Base-by-base conservation (phyloP, 2,329 filamentous ascomycete species). In the Aspergillus vadensis region DNA sequence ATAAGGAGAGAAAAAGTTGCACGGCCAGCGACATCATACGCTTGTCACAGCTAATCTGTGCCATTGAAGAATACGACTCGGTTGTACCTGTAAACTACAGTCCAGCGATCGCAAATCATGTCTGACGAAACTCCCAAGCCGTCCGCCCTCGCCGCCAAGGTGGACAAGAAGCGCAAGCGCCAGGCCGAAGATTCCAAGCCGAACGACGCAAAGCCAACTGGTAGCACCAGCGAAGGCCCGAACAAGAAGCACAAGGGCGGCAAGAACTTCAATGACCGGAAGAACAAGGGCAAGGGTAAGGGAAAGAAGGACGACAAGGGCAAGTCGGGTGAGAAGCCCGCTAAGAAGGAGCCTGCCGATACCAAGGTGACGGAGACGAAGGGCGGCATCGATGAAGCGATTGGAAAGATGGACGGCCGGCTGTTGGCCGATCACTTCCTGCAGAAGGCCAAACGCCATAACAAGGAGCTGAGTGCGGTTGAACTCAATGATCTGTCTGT, bases 381-480 rank as follows among this genome's bases (percentile, higher is more conserved):
- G 69, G 85, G 88, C 36, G 88, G 89, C 6, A 80, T 97, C 66
- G 96, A 97, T 77, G 87, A 86, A 65, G 86, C 90, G 3, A 91
- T 97, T 73, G 86, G 87, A 48, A 86, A 87, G 62, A 93, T 97
- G 88, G 91, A 97, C 75, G 88, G 86, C 62, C 86, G 88, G 66
- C 82, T 97, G 44, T 80, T 97, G 50, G 91, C 93, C 1, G 94
- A 97, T 74, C 88, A 97, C 74, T 82, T 97, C 63, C 90, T 90
- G 6, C 89, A 95, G 72, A 86, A 90, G 72, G 89, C 91, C 56
- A 86, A 85, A 65, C 85, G 89, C 23, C 96, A 94, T 71, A 91
- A 92, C 57, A 86, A 85, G 27, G 89, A 97, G 55, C 76, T 97
- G 70, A 97, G 91, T 68, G 81, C 87, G 0, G 85, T 98, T 43